Evolutionary conservation across 345 rosid species (phyloP), one percentile per base, ranked within the genome.

Genomic region (Dipteronia dyeriana): DNA sequence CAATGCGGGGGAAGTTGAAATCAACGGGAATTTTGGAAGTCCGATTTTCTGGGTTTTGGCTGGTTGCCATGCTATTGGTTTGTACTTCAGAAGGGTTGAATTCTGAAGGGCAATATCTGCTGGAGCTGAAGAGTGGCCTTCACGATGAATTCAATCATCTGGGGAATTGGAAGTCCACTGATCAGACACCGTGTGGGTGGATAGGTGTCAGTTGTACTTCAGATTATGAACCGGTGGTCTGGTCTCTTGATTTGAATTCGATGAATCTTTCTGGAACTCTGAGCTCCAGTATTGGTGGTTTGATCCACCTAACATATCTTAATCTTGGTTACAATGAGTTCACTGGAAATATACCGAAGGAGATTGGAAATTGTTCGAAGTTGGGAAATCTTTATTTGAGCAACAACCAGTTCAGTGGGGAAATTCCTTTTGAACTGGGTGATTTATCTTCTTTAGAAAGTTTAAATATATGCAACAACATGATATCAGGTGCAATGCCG

Each of bases 121-220:
- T 94, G 25, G 89, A 91, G 75, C 72, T 94, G 54, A 96, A 90
- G 87, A 85, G 75, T 68, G 79, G 85, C 43, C 79, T 96, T 59
- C 83, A 83, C 41, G 97, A 94, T 83, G 65, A 84, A 1, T 73
- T 79, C 57, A 80, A 80, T 68, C 76, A 76, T 83, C 88, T 96
- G 20, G 79, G 74, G 70, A 85, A 83, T 66, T 96, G 99, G 99
- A 90, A 89, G 22, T 66, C 84, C 23, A 75, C 47, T 49, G 98
- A 92, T 54, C 91, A 87, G 82, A 90, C 87, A 7, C 98, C 99
- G 0, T 96, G 99, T 80, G 66, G 71, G 17, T 96, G 99, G 99
- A 78, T 72, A 45, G 97, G 99, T 72, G 95, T 96, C 74, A 83
- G 85, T 66, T 96, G 99, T 88, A 84, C 86, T 75, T 49, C 78